Base-by-base conservation (phyloP, 805 yeast species). In the Vanderwaltozyma verrucispora region DNA sequence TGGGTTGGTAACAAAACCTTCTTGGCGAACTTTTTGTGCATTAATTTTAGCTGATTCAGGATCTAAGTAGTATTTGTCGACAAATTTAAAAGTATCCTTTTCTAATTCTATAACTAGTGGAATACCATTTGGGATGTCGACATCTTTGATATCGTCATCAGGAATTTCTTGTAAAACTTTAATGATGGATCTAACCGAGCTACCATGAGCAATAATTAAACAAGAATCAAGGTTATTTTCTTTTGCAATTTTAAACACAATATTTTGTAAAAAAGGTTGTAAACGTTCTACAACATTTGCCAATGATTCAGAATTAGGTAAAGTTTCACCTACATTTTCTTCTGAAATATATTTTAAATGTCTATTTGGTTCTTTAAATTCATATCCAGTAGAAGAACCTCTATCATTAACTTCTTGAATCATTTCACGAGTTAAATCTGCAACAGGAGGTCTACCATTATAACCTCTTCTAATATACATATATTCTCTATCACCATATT, bases 51-150 rank as follows among this genome's bases (percentile, higher is more conserved):
- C 92, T 43, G 72, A 76, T 59, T 80, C 84, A 7, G 89, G 92
- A 60, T 83, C 94, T 50, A 83, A 64, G 63, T 82, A 83, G 54
- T 70, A 74, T 70, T 72, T 56, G 62, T 68, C 49, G 64, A 64
- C 51, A 69, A 74, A 51, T 62, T 59, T 55, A 67, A 67, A 43
- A 20, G 49, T 46, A 17, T 64, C 50, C 34, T 67, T 72, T 49
- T 75, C 76, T 49, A 81, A 62, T 49, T 77, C 78, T 47, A 81
- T 64, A 35, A 77, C 78, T 60, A 83, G 67, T 32, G 94, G 94
- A 36, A 82, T 80, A 39, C 87, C 92, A 53, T 86, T 83, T 21
- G 94, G 92, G 38, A 83, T 80, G 63, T 83, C 82, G 45, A 83
- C 70, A 34, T 75, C 72, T 39, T 82, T 80, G 47, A 83, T 82